Percentiles rank a stretch among this genome's conserved stretches.
These are phyloP conservation scores for Calvatia gigantea DNA, from an alignment of 768 basidiomycete species.

Conservation along the genomic window DNA sequence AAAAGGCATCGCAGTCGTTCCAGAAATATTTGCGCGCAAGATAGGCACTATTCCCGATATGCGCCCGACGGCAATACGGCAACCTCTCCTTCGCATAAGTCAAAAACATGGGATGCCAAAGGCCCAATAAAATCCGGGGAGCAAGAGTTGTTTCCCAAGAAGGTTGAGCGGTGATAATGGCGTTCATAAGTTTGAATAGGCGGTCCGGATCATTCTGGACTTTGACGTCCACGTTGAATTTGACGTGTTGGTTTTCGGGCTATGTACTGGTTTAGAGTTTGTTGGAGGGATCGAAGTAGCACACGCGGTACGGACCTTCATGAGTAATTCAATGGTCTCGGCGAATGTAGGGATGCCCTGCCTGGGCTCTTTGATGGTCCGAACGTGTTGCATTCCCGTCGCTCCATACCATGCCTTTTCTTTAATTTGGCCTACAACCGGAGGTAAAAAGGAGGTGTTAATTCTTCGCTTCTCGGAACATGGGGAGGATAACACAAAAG, in stretches of 20 bases:
- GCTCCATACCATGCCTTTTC: constrained; percentile 70
- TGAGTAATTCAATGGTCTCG: constrained; percentile 75
- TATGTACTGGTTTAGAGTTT: constrained; percentile 18
- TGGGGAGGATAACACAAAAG: not conserved
- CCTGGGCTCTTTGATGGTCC: constrained; percentile 74
- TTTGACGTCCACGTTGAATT: constrained; percentile 92
- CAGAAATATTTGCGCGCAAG: constrained; percentile 88
- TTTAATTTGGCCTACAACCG: constrained; percentile 55
- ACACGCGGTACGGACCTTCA: constrained; percentile 52
- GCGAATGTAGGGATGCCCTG: constrained; percentile 90
- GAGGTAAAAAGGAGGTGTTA: constrained; percentile 18
- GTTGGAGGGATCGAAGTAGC: not conserved
- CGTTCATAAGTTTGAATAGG: constrained; percentile 80
- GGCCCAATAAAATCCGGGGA: constrained; percentile 75
- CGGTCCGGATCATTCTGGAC: constrained; percentile 85
- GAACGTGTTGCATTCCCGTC: constrained; percentile 72
- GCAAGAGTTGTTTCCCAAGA: constrained; percentile 75
- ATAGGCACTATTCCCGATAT: constrained; percentile 73
- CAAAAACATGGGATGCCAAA: constrained; percentile 93
- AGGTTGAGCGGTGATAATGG: constrained; percentile 55
- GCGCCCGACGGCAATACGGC: constrained; percentile 80
- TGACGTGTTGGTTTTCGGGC: constrained; percentile 74
- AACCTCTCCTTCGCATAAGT: constrained; percentile 68
- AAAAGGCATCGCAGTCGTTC: constrained; percentile 83
- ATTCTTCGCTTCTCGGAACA: not conserved